These are phyloP conservation scores for Calonectria crousiana DNA, from an alignment of 2,329 filamentous ascomycete genomes.

Conservation along the genomic window DNA sequence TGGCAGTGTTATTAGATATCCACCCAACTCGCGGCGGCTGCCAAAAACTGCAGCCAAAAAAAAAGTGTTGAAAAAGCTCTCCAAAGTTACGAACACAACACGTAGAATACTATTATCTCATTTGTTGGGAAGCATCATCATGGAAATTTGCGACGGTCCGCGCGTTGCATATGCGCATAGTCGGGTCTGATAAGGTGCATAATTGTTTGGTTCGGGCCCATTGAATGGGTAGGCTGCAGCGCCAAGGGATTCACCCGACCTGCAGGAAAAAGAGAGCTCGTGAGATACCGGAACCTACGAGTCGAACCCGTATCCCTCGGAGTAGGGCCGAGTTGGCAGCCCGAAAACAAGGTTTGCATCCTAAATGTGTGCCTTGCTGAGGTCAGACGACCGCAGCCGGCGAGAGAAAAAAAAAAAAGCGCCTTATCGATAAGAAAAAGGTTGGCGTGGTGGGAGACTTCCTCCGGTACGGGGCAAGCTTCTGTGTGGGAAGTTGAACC, in stretches of 20 bases:
- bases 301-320: neutral
- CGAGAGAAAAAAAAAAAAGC: conserved; percentile 6
- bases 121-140: neutral
- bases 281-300: conserved; percentile 1
- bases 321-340: neutral
- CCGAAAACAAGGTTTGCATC: conserved; percentile 5
- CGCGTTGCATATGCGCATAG: neutral
- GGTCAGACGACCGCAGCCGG: conserved; percentile 16
- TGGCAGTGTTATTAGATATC: conserved; percentile 32
- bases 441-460: conserved; percentile 37
- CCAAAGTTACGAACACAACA: neutral
- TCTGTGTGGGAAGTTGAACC: conserved; percentile 33
- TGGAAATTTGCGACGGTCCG: neutral
- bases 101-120: neutral
- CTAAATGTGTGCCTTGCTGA: neutral
- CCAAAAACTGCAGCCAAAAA: conserved; percentile 9
- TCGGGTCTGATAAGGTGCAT: neutral
- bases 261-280: neutral
- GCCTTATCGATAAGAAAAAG: conserved; percentile 49
- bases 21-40: conserved; percentile 22
- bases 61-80: conserved; percentile 3
- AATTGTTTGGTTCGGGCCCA: neutral
- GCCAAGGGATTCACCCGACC: neutral
- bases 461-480: conserved; percentile 27
- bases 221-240: neutral